Base-by-base conservation (phyloP, 23 red algal genomes). In the Rhodosorus marinus region DNA sequence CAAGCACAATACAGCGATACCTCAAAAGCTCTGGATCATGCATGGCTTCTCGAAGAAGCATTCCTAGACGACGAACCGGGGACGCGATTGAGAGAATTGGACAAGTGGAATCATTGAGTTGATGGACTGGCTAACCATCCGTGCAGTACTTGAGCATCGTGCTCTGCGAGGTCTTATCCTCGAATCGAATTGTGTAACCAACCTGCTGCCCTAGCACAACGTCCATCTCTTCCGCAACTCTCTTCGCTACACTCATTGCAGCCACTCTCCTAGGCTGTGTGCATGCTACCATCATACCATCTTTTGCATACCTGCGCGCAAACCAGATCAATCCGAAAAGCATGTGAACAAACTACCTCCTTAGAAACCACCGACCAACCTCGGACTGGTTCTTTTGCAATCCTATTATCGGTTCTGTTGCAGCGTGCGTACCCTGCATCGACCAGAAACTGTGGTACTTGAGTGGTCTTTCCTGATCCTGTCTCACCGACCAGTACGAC, bases 11-110 rank as follows among this genome's bases (percentile, higher is more conserved):
- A 35, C 33, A 70, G 31, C 53, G 58, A 33, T 98, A 98, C 0
- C 42, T 33, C 1, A 30, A 45, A 6, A 98, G 73, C 29, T 28
- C 35, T 17, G 67, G 62, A 29, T 98, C 90, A 17, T 47, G 35
- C 67, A 84, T 70, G 31, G 81, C 80, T 52, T 98, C 90, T 27
- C 90, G 73, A 35, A 98, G 73, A 33, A 98, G 77, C 90, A 98
- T 98, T 49, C 90, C n/a, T n/a, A n/a, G n/a, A n/a, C n/a, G n/a
- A n/a, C n/a, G n/a, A n/a, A n/a, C n/a, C n/a, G n/a, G n/a, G n/a
- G n/a, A n/a, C n/a, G n/a, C n/a, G n/a, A n/a, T n/a, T n/a, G n/a
- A n/a, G n/a, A n/a, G n/a, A n/a, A n/a, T n/a, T n/a, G n/a, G n/a
- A n/a, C n/a, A n/a, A n/a, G n/a, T n/a, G n/a, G n/a, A n/a, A n/a